Conservation (phyloP, 345 rosid species). For the Gossypium ekmanianum region DNA sequence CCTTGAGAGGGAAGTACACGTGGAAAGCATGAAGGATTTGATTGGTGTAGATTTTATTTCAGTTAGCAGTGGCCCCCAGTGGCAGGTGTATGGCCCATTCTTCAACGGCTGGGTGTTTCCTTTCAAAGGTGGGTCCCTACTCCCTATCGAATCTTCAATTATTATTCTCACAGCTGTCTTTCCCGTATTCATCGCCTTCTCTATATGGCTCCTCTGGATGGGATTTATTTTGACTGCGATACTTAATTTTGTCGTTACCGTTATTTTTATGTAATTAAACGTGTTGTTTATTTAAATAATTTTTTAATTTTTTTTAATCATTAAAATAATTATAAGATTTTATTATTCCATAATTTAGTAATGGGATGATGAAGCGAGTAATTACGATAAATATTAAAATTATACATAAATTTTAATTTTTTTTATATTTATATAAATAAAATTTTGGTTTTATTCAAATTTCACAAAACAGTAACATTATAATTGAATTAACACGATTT, state of each 20-base stretch:
- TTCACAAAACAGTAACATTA: no score
- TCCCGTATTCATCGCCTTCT: not conserved
- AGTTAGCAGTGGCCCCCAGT: not conserved
- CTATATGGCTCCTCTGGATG: no score
- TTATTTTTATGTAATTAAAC: accelerated
- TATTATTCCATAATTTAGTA: no score
- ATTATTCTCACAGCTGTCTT: not conserved
- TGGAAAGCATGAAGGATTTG: not conserved
- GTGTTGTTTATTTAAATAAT: accelerated
- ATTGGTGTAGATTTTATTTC: not conserved
- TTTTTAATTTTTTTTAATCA: accelerated
- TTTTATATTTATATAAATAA: no score
- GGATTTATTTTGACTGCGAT: accelerated
- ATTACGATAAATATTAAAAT: no score
- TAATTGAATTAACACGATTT: no score
- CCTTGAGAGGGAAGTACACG: not conserved
- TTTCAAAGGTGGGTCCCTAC: not conserved
- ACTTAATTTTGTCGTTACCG: no score
- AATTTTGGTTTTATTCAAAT: no score
- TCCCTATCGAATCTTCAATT: not conserved
- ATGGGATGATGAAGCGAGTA: no score
- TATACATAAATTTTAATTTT: no score
- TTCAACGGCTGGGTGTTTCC: no score
- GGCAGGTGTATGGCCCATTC: not conserved
- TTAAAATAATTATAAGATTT: no score